Base-by-base conservation (phyloP, 2,329 filamentous ascomycete species). In the Beauveria sp. region DNA sequence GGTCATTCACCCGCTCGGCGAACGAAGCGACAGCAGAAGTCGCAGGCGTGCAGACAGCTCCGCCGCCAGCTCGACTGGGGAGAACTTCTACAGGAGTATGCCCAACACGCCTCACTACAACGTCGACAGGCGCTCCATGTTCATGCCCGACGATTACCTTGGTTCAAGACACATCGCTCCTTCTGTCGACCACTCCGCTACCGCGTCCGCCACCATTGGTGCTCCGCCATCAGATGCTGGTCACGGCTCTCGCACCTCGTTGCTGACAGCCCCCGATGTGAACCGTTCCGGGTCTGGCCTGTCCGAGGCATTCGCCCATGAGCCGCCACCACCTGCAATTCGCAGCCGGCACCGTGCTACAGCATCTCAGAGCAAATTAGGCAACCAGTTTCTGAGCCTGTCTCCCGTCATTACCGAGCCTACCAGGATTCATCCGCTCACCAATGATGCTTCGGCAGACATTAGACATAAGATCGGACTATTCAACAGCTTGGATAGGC, bases 1-100 rank as follows among this genome's bases (percentile, higher is more conserved):
- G 71, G 81, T 88, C 57, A 86, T 86, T 63, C 82, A 86, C 65
- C 79, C 84, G 22, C 78, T 85, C 8, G 75, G 77, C 52, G 85
- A 88, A 58, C 80, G 84, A 60, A 75, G 79, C 55, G 83, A 87
- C 62, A 81, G 78, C 61, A 73, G 73, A 45, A 78, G 80, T 57
- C 77, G 86, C 55, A 78, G 77, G 58, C 78, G 85, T 64, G 84
- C 85, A 47, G 73, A 79, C 24, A 87, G 88, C 71, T 87, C 83
- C 65, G 83, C 80, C 51, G 83, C 85, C 50, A 90, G 86, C 72
- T 89, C 85, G 58, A 79, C 78, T 1, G 83, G 81, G 20, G 86
- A 87, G 54, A 79, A 79, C 62, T 73, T 81, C 64, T 70, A 72
- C 57, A 73, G 72, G 61, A 75, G 67, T 45, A 72, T 74, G 47